Conservation (phyloP, 148 eudicot species). For the Fallopia convolvulus region DNA sequence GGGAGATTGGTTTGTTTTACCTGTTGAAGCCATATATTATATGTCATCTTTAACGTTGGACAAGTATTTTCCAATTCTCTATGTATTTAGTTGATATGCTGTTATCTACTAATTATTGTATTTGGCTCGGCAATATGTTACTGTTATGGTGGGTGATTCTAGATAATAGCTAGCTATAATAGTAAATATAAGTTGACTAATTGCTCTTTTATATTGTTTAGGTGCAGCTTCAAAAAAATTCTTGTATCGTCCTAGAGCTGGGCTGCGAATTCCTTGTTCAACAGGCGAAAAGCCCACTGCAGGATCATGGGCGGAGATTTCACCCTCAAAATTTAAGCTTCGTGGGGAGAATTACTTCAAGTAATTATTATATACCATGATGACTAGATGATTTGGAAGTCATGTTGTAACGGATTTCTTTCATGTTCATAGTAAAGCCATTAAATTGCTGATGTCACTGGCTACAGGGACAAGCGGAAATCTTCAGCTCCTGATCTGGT, state of each 20-base stretch:
- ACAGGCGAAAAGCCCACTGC: conserved; percentile 38
- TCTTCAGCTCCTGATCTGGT: conserved; percentile 43
- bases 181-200: background rate
- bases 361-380: conserved; percentile 23
- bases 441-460: background rate
- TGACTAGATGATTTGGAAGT: background rate
- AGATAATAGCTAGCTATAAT: background rate
- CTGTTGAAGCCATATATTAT: background rate
- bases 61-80: background rate
- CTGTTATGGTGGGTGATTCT: background rate
- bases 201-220: conserved; percentile 13
- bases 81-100: background rate
- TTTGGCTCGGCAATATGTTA: background rate
- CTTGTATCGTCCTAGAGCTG: conserved; percentile 57
- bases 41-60: background rate
- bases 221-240: conserved; percentile 45
- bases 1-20: background rate
- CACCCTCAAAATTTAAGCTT: conserved; percentile 59
- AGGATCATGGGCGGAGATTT: conserved; percentile 63
- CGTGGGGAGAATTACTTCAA: conserved; percentile 58
- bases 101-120: background rate
- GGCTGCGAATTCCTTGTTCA: conserved; percentile 52
- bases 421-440: background rate
- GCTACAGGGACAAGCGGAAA: conserved; percentile 71
- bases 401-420: background rate